Evolutionary conservation across 179 eudicot species (phyloP), one percentile per base, ranked within the genome.

Genomic region (Pouteria campechiana): DNA sequence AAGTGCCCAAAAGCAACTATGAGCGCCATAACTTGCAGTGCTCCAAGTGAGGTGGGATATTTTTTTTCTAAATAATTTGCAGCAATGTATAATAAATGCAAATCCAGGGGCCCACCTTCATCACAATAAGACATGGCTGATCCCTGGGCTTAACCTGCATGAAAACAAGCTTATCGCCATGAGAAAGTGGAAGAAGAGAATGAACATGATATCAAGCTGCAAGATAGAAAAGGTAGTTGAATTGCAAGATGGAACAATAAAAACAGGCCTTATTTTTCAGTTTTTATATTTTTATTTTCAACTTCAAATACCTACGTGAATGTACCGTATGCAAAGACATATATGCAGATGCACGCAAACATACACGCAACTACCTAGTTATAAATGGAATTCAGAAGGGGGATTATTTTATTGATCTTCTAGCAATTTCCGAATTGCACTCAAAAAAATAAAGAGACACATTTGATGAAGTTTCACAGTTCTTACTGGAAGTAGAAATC

Each of bases 21-120:
- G n/a, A n/a, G n/a, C n/a, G n/a, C n/a, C 50, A 29, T 46, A 6
- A 25, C 50, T 28, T n/a, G 19, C 12, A 46, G 17, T 3, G 37
- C 15, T 15, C 50, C 19, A 3, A 25, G 20, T 6, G 29, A n/a
- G n/a, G n/a, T n/a, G n/a, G n/a, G n/a, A n/a, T n/a, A n/a, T n/a
- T 46, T 25, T 46, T 15, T 31, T 36, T 30, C 18, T 36, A 6
- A 21, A 8, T 30, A 7, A 28, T 23, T 37, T 46, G 50, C 48
- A 44, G 12, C 2, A 37, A 3, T 42, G 40, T 8, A 25, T 14
- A 18, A 30, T 25, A 28, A 17, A 12, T 42, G 9, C 9, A 40
- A 46, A 36, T 18, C 56, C 24, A 64, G n/a, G n/a, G n/a, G n/a
- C 85, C 48, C 44, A 83, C 96, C 96, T 43, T 86, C 57, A 65